Conservation (phyloP, 1,284 basidiomycete genomes). For the Moesziomyces parantarcticus region DNA sequence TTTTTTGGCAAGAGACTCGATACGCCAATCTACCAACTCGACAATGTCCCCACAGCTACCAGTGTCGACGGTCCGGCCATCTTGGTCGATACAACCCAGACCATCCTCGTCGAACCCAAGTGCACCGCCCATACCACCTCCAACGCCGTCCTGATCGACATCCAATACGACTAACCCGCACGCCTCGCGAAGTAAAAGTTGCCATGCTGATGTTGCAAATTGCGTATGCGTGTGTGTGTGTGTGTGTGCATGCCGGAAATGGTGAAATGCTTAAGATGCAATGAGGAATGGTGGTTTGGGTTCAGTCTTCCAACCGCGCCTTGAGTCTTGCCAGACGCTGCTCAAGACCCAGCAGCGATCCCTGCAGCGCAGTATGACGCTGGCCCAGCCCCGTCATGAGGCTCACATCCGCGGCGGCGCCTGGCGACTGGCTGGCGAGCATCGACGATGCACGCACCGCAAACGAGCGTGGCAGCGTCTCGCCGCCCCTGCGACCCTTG, state of each 20-base stretch:
- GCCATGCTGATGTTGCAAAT: neutral
- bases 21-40: slow-evolving; percentile 82
- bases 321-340: slow-evolving; percentile 35
- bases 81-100: slow-evolving; percentile 92
- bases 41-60: slow-evolving; percentile 77
- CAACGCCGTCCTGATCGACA: slow-evolving; percentile 53
- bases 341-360: slow-evolving; percentile 38
- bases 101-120: slow-evolving; percentile 76
- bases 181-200: too few species aligned
- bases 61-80: slow-evolving; percentile 82
- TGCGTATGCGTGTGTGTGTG: slow-evolving; percentile 1
- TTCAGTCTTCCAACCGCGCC: slow-evolving; percentile 33
- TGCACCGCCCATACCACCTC: slow-evolving; percentile 57
- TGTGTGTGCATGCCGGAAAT: neutral
- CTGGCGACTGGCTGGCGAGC: slow-evolving; percentile 10
- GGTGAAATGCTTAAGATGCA: too few species aligned
- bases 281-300: neutral
- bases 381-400: slow-evolving; percentile 42
- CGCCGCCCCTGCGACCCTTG: slow-evolving; percentile 17
- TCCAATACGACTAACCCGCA: slow-evolving; percentile 36
- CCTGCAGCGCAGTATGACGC: slow-evolving; percentile 42
- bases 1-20: slow-evolving; percentile 84
- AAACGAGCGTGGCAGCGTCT: slow-evolving; percentile 25
- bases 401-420: slow-evolving; percentile 33
- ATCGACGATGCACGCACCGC: slow-evolving; percentile 12